These are phyloP conservation scores for Apiotrichum mycotoxinovorans DNA, from an alignment of 1,284 basidiomycete genomes.

Conservation along the genomic window DNA sequence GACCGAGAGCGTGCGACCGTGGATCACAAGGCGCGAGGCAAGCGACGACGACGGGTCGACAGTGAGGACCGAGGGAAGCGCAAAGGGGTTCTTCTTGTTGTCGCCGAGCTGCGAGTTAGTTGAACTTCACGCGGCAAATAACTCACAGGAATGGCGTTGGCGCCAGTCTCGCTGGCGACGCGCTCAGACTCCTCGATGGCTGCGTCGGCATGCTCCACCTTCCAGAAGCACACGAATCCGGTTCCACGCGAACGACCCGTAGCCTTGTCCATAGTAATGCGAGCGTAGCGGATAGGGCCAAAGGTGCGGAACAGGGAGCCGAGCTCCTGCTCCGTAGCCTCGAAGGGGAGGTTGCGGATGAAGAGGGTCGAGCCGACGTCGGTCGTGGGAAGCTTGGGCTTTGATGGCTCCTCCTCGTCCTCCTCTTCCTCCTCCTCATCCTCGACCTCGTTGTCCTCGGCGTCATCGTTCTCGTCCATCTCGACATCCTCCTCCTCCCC, in stretches of 20 bases:
- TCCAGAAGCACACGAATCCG: conserved; percentile 98
- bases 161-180: conserved; percentile 59
- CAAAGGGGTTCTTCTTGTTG: conserved; percentile 74
- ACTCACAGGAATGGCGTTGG: conserved; percentile 45
- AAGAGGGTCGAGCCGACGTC: conserved; percentile 89
- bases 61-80: conserved; percentile 78
- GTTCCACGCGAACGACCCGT: conserved; percentile 88
- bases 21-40: conserved; percentile 78
- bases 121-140: neutral
- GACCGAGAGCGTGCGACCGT: conserved; percentile 89
- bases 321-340: conserved; percentile 85
- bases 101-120: conserved; percentile 31
- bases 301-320: conserved; percentile 82
- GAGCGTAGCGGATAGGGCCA: conserved; percentile 88
- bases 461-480: conserved; percentile 29
- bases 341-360: conserved; percentile 89
- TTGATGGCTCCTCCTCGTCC: conserved; percentile 56
- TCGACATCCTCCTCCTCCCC: conserved; percentile 29
- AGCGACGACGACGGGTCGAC: conserved; percentile 89
- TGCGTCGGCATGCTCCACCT: conserved; percentile 80
- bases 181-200: conserved; percentile 77
- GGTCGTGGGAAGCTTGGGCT: conserved; percentile 70
- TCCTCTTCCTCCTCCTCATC: conserved; percentile 43
- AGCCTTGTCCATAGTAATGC: conserved; percentile 79
- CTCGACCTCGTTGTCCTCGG: conserved; percentile 54